A percentile compares a stretch with the other conserved stretches of the same genome.
phyloP scores from a whole-genome alignment of 164 flowering plant genomes.

The Aristolochia californica region DNA sequence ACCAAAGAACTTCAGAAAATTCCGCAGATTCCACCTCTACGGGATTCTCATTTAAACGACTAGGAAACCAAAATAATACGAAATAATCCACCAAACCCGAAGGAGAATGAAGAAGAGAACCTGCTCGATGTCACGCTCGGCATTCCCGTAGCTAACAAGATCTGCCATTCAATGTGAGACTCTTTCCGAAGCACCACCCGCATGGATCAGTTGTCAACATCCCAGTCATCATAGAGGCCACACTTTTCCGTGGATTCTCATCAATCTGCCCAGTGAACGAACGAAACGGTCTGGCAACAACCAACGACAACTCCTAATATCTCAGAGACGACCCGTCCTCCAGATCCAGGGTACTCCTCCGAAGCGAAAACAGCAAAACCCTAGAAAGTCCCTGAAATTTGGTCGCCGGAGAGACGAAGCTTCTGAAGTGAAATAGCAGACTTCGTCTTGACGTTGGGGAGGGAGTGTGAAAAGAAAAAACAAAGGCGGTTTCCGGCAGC shows the following conservation, averaged over 20 bases:
- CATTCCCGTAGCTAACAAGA: slow-evolving; percentile 83
- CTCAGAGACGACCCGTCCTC: slow-evolving; percentile 4
- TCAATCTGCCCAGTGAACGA: slow-evolving; percentile 15
- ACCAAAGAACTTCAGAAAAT: neutral
- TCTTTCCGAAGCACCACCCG: slow-evolving; percentile 50
- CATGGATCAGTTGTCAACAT: slow-evolving; percentile 22
- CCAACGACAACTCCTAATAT: neutral
- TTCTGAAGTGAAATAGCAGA: too few species aligned
- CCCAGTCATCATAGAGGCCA: slow-evolving; percentile 50
- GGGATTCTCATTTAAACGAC: too few species aligned
- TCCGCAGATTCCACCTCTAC: neutral
- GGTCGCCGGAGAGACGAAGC: neutral
- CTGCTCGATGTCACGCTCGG: slow-evolving; percentile 78
- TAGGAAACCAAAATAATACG: too few species aligned
- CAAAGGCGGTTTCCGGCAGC: too few species aligned
- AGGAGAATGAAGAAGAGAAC: slow-evolving; percentile 18
- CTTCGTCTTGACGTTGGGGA: too few species aligned
- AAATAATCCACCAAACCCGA: neutral
- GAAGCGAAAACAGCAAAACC: neutral
- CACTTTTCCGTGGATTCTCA: slow-evolving; percentile 22
- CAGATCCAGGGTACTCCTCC: slow-evolving; percentile 7
- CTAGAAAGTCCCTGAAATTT: slow-evolving; percentile 5
- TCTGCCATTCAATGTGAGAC: slow-evolving; percentile 99
- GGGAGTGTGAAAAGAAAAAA: too few species aligned
- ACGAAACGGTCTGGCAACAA: slow-evolving; percentile 5